Evolutionary conservation across 495 filamentous ascomycete genomes (phyloP).

Genomic region (Talaromyces liani): DNA sequence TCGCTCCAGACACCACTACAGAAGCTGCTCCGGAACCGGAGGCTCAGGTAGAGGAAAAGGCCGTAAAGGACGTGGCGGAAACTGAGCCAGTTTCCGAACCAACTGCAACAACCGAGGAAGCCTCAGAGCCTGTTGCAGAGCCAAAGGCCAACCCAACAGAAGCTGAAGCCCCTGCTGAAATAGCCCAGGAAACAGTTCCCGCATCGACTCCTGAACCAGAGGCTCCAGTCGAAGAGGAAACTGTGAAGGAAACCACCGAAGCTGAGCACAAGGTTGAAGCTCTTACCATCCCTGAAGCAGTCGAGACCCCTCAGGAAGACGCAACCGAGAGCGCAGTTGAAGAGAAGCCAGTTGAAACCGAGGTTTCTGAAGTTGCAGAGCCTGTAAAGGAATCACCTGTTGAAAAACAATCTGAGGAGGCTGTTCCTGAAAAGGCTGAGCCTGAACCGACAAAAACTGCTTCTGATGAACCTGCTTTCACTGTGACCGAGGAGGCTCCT

Average conservation of each 20-base stretch:
- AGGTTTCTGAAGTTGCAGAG: neutral
- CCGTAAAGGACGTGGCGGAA: neutral
- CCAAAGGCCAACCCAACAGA: constrained; percentile 6
- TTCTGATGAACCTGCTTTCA: neutral
- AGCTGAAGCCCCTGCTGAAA: constrained; percentile 4
- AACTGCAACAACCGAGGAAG: neutral
- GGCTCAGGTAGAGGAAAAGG: neutral
- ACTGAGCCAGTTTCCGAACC: constrained; percentile 4
- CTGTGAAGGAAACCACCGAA: neutral
- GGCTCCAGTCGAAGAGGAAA: neutral
- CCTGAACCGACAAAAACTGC: neutral
- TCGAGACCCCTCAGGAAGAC: neutral
- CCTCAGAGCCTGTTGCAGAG: constrained; percentile 5
- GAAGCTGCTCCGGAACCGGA: neutral
- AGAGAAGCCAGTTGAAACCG: neutral
- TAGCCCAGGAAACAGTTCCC: neutral
- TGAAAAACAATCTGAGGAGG: neutral
- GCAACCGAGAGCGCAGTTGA: neutral
- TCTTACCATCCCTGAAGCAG: neutral
- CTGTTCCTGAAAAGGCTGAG: neutral
- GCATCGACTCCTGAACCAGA: neutral
- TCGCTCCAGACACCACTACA: neutral
- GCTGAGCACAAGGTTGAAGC: neutral
- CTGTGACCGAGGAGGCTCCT: neutral
- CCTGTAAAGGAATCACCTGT: neutral